Evolutionary conservation across 2,329 filamentous ascomycete genomes (phyloP).

Genomic region (Zalaria obscura): DNA sequence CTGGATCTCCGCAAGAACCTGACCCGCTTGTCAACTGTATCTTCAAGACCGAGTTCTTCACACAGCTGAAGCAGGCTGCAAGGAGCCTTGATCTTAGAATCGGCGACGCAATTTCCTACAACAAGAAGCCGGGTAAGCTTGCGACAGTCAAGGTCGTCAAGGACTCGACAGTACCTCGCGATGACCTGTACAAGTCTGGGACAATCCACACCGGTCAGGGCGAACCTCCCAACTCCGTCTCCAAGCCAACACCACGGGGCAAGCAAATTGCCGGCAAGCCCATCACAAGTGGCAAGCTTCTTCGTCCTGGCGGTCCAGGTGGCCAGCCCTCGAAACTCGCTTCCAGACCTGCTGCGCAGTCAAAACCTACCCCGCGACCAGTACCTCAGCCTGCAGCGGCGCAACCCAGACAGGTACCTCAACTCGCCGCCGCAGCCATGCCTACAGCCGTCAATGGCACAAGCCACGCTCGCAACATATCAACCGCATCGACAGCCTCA

Average conservation of each 20-base stretch:
- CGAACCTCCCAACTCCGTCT: conserved; percentile 69
- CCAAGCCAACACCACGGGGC: conserved; percentile 71
- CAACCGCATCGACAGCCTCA: conserved; percentile 22
- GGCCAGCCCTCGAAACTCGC: conserved; percentile 64
- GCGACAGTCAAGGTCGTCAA: conserved; percentile 80
- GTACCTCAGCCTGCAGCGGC: conserved; percentile 38
- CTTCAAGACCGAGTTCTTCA: conserved; percentile 95
- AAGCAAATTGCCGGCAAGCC: conserved; percentile 79
- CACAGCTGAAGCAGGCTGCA: conserved; percentile 70
- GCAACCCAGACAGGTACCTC: conserved; percentile 26
- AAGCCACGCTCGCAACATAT: conserved; percentile 24
- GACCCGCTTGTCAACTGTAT: conserved; percentile 90
- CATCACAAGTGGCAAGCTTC: conserved; percentile 84
- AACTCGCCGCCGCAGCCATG: conserved; percentile 35
- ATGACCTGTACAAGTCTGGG: conserved; percentile 88
- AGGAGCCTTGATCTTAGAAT: conserved; percentile 72
- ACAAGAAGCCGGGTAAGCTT: conserved; percentile 93
- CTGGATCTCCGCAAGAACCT: conserved; percentile 79
- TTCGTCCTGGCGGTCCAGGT: conserved; percentile 76
- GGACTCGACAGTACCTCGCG: conserved; percentile 57
- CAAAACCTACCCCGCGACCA: conserved; percentile 27
- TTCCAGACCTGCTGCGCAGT: conserved; percentile 35
- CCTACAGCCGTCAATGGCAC: conserved; percentile 24
- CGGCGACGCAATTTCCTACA: conserved; percentile 76
- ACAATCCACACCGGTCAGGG: conserved; percentile 76